phyloP scores from a whole-genome alignment of 257 asterid species.

The Solanum clarkiae region DNA sequence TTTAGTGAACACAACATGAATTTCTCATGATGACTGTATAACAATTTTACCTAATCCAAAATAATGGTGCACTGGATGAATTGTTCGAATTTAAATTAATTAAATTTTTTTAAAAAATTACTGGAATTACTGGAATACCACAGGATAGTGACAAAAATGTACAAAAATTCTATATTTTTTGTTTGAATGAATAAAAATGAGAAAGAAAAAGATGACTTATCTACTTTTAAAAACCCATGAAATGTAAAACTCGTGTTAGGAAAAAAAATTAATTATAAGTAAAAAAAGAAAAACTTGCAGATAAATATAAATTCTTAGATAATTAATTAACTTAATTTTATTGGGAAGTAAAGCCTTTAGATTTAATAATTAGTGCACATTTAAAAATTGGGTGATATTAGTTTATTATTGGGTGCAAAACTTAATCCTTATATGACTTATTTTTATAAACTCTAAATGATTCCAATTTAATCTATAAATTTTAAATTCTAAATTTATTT shows the following conservation, averaged over 20 bases:
- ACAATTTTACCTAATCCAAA: neutral
- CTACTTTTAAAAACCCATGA: neutral
- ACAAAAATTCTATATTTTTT: neutral
- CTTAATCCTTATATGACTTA: no score
- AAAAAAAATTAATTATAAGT: neutral
- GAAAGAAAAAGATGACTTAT: neutral
- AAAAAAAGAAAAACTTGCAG: neutral
- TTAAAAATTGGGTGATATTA: neutral
- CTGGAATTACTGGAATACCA: neutral
- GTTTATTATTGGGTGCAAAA: neutral
- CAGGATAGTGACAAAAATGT: conserved; percentile 13
- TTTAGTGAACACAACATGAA: neutral
- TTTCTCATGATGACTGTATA: neutral
- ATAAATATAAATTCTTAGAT: neutral
- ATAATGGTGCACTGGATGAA: no score
- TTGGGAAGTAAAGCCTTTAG: neutral
- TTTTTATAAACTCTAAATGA: no score
- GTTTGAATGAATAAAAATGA: neutral
- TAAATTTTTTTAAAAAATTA: neutral
- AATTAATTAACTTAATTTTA: neutral
- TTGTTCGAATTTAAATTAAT: neutral
- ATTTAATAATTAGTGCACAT: neutral
- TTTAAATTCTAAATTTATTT: no score
- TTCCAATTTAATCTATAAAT: no score
- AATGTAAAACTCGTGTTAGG: neutral